Conservation (phyloP, 768 basidiomycete species). For the Leccinum imitatum region DNA sequence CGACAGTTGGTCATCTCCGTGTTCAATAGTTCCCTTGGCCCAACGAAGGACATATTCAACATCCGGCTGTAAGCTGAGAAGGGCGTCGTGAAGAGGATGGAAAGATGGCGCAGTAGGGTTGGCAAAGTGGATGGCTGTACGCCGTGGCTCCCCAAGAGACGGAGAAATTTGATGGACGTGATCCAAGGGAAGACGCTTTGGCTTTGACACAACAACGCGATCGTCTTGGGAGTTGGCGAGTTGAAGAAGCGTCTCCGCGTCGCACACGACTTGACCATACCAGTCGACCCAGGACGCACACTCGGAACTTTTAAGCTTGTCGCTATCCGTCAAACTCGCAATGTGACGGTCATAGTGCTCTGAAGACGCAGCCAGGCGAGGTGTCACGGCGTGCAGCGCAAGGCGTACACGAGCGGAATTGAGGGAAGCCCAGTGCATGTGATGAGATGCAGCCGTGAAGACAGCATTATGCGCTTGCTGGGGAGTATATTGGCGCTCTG, state of each 20-base stretch:
- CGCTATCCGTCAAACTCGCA: conserved; percentile 23
- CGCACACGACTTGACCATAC: conserved; percentile 75
- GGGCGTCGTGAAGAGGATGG: conserved; percentile 63
- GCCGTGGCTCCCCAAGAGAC: conserved; percentile 46
- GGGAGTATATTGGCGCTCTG: conserved; percentile 37
- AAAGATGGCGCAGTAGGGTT: conserved; percentile 66
- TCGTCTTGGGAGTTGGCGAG: conserved; percentile 53
- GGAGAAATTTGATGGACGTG: conserved; percentile 61
- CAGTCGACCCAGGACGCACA: conserved; percentile 83
- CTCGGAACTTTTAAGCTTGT: conserved; percentile 26
- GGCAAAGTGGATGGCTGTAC: conserved; percentile 79
- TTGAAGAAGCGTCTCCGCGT: conserved; percentile 54
- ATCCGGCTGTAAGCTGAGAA: conserved; percentile 49
- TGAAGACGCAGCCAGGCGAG: conserved; percentile 83
- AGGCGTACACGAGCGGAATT: conserved; percentile 69
- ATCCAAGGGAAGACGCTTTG: conserved; percentile 68
- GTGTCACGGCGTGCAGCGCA: conserved; percentile 73
- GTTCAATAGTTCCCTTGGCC: conserved; percentile 28
- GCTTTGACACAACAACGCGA: conserved; percentile 17
- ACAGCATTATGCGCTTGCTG: conserved; percentile 47
- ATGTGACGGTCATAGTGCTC: conserved; percentile 56
- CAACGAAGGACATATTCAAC: conserved; percentile 74
- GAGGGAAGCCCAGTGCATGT: conserved; percentile 50
- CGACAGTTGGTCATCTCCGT: conserved; percentile 34
- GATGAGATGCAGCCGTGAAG: conserved; percentile 38